phyloP scores from a whole-genome alignment of 176 grass and related monocot species.

The Carex kokanica region DNA sequence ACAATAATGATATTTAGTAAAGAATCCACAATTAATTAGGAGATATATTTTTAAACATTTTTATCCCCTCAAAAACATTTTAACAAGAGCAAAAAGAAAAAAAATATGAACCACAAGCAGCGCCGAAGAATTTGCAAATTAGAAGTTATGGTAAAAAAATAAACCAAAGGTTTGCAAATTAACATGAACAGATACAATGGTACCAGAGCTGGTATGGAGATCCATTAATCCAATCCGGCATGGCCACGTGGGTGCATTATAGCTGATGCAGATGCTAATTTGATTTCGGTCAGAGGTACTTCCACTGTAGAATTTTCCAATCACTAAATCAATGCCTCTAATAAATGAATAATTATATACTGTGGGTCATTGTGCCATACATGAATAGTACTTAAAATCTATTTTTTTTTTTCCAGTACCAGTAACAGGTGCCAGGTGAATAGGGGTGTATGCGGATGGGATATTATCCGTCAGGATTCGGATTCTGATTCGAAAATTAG shows the following conservation, averaged over 20 bases:
- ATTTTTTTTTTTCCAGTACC: too few species aligned
- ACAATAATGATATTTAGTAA: not conserved
- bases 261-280: conserved; percentile 10
- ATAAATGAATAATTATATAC: not conserved
- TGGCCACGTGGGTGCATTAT: not conserved
- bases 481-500: too few species aligned
- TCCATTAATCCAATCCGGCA: not conserved
- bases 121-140: too few species aligned
- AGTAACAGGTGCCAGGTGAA: too few species aligned
- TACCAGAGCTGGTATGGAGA: not conserved
- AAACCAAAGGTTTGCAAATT: too few species aligned
- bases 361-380: not conserved
- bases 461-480: too few species aligned
- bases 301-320: not conserved
- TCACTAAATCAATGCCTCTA: not conserved
- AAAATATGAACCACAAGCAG: not conserved
- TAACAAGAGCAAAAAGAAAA: not conserved
- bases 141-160: too few species aligned
- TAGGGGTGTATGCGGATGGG: too few species aligned
- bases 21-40: not conserved
- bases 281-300: not conserved
- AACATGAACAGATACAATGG: not conserved
- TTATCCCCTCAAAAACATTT: not conserved
- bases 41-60: not conserved
- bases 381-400: not conserved